A percentile compares a stretch with the other conserved stretches of the same genome.
Evolutionary conservation across 495 filamentous ascomycete genomes (phyloP).

Genomic region (Penicillium macrosclerotiorum): DNA sequence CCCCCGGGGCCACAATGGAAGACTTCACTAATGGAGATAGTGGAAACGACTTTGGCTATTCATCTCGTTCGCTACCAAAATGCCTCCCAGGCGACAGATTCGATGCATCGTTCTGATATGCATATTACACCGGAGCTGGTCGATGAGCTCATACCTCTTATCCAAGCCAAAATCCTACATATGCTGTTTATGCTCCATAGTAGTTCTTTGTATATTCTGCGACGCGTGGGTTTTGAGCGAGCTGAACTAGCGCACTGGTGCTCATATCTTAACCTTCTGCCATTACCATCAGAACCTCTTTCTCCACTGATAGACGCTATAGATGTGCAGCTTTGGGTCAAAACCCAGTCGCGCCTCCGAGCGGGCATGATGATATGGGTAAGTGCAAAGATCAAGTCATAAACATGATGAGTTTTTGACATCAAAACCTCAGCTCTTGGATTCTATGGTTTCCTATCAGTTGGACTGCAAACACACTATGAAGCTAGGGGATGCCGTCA

Average conservation of each 20-base stretch:
- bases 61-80: background rate
- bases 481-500: background rate
- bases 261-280: background rate
- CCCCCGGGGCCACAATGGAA: conserved; percentile 3
- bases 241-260: conserved; percentile 2
- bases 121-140: background rate
- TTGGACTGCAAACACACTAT: background rate
- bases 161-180: conserved; percentile 3
- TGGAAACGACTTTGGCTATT: background rate
- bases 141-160: background rate
- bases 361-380: conserved; percentile 5
- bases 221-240: background rate
- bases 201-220: background rate
- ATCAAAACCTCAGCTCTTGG: background rate
- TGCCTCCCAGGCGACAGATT: background rate
- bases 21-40: background rate
- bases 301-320: background rate
- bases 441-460: conserved; percentile 4
- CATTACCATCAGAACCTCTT: background rate
- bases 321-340: background rate
- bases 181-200: conserved; percentile 3
- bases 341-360: background rate
- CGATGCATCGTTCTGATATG: background rate
- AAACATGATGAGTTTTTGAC: background rate
- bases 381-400: background rate